phyloP scores from a whole-genome alignment of 2,329 filamentous ascomycete genomes.

The Exophiala xenobiotica region DNA sequence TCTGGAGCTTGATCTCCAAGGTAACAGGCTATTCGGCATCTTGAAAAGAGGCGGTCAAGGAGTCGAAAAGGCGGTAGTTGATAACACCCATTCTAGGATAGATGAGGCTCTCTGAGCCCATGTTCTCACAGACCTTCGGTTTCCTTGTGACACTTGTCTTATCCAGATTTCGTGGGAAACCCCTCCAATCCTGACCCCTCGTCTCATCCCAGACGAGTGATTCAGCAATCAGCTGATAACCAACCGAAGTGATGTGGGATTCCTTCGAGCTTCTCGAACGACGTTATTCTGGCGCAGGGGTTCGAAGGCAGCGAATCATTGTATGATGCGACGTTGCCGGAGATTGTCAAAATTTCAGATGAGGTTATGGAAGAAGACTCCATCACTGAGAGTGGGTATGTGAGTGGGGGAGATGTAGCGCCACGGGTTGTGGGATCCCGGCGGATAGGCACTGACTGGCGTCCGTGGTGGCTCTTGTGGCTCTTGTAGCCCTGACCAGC shows the following conservation, averaged over 20 bases:
- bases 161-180: not conserved
- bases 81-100: not conserved
- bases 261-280: slow-evolving; percentile 21
- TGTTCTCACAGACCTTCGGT: too few relatives aligned
- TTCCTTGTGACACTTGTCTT: not conserved
- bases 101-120: not conserved
- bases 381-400: slow-evolving; percentile 15
- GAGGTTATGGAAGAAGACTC: slow-evolving; percentile 9
- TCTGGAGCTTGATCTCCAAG: not conserved
- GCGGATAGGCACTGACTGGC: slow-evolving; percentile 18
- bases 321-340: slow-evolving; percentile 20
- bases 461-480: slow-evolving; percentile 15
- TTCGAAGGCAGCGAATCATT: slow-evolving; percentile 5
- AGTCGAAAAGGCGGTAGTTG: not conserved
- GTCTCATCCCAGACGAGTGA: not conserved
- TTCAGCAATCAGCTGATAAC: slow-evolving; percentile 5
- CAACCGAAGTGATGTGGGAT: slow-evolving; percentile 10
- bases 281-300: slow-evolving; percentile 1
- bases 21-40: not conserved
- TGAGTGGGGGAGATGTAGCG: slow-evolving; percentile 12
- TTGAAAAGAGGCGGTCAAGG: not conserved
- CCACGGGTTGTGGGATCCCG: slow-evolving; percentile 26
- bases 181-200: not conserved
- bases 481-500: slow-evolving; percentile 6
- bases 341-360: slow-evolving; percentile 22